Evolutionary conservation across 805 yeast genomes (phyloP), one percentile per base, ranked within the genome.

Genomic region (Teunomyces kruisii): DNA sequence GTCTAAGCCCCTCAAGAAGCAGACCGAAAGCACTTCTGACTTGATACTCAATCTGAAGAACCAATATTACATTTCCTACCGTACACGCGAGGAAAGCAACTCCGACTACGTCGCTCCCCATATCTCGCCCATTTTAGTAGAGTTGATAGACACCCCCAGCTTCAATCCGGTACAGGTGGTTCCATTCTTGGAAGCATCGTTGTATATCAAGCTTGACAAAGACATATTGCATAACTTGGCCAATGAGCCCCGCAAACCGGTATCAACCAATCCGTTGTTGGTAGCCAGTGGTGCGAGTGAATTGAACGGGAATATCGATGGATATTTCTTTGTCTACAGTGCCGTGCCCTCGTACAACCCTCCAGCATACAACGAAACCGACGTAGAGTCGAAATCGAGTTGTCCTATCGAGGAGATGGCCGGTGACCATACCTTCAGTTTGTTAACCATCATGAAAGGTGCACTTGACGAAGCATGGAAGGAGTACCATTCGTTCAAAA

Each of bases 271-370:
- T 42, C 86, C 91, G 2, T 60, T 86, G 44, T 61, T 86, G 9
- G 87, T 84, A 3, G 92, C 89, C 4, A 81, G 88, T 31, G 94
- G 94, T 1, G 87, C 90, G 4, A 78, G 88, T 35, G 92, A 85
- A 48, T 62, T 86, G 53, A 85, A 86, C 57, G 91, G 90, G 4
- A 72, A 79, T 27, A 76, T 86, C n/a, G 85, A 84, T 58, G 92
- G 91, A 0, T 86, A 86, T 59, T 69, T 84, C 35, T 72, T 84
- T 30, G 81, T 83, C 39, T 86, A 85, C 60, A 77, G 83, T 44
- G 83, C 88, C 2, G 78, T 86, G 2, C 94, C 95, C 0, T 72
- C 78, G 16, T 53, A 68, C 27, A 70, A 68, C 39, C 88, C 88
- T 0, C 91, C 91, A 1, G 63, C 71, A 0, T 84, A 84, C 53